phyloP scores from a whole-genome alignment of 179 eudicot genomes.

The Drosera spatulata region DNA sequence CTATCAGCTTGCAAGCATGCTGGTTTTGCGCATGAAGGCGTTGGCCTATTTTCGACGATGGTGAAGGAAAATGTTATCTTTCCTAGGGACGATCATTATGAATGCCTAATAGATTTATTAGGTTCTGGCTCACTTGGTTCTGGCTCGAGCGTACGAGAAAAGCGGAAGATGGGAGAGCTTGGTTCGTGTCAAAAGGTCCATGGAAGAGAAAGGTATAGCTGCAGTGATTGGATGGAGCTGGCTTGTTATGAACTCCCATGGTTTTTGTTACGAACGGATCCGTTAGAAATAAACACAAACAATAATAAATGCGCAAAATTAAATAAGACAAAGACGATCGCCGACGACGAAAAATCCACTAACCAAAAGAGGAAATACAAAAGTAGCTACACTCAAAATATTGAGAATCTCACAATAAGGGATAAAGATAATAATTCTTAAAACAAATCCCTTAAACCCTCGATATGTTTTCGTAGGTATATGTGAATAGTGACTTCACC shows the following conservation, averaged over 20 bases:
- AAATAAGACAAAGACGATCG: too few species aligned
- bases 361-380: too few species aligned
- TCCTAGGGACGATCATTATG: constrained; percentile 44
- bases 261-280: constrained; percentile 28
- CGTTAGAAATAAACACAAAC: too few species aligned
- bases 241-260: constrained; percentile 34
- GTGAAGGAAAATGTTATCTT: constrained; percentile 32
- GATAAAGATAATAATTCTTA: too few species aligned
- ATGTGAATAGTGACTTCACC: too few species aligned
- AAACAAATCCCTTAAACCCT: too few species aligned
- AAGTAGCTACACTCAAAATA: too few species aligned
- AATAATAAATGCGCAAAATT: too few species aligned
- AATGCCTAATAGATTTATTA: constrained; percentile 36
- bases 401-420: too few species aligned
- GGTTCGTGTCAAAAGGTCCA: constrained; percentile 48
- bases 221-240: constrained; percentile 46
- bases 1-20: constrained; percentile 56
- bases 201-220: constrained; percentile 27
- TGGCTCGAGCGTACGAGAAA: constrained; percentile 48
- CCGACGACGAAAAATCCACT: too few species aligned
- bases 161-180: constrained; percentile 73
- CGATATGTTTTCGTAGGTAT: too few species aligned
- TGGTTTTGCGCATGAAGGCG: constrained; percentile 41
- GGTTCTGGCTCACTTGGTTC: constrained; percentile 43
- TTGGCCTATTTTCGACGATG: constrained; percentile 40